These are phyloP conservation scores for Colletotrichum salicis DNA, from an alignment of 2,329 filamentous ascomycete genomes.

Conservation along the genomic window DNA sequence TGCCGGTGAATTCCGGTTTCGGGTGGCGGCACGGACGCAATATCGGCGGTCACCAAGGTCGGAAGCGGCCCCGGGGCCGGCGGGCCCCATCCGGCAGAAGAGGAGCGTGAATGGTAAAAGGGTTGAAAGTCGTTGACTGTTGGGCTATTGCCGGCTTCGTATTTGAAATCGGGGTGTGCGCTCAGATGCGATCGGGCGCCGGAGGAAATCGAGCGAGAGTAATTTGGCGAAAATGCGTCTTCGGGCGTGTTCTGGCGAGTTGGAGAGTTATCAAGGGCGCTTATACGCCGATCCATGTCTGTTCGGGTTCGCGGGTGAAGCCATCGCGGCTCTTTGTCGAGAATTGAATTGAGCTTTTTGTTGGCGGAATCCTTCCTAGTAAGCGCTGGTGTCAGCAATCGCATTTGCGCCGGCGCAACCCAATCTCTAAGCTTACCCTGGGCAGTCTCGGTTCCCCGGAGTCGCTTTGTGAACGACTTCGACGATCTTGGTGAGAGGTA, in stretches of 20 bases:
- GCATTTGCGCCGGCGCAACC: conserved; percentile 16
- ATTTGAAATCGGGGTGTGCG: conserved; percentile 30
- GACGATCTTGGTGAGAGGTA: conserved; percentile 62
- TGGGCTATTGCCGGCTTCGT: conserved; percentile 22
- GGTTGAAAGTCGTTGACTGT: conserved; percentile 10
- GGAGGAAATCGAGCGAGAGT: conserved; percentile 24
- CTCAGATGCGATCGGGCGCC: conserved; percentile 8
- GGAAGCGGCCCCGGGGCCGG: conserved; percentile 12
- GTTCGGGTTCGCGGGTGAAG: conserved; percentile 61
- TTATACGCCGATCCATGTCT: conserved; percentile 63
- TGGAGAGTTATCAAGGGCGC: conserved; percentile 54
- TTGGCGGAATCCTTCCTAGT: conserved; percentile 66
- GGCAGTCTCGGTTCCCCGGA: conserved; percentile 37
- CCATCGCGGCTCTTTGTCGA: conserved; percentile 69
- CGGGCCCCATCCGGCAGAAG: conserved; percentile 25
- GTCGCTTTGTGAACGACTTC: conserved; percentile 55
- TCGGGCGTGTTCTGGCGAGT: conserved; percentile 40
- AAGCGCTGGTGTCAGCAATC: conserved; percentile 33
- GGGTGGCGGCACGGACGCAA: conserved; percentile 6
- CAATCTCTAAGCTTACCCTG: conserved; percentile 24
- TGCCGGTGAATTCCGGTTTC: conserved; percentile 45
- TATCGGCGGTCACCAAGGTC: conserved; percentile 19
- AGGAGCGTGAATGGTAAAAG: conserved; percentile 11
- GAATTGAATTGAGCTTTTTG: conserved; percentile 65
- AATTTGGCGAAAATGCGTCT: conserved; percentile 8